phyloP scores from a whole-genome alignment of 306 rosid species.

The Medicago ruthenica region DNA sequence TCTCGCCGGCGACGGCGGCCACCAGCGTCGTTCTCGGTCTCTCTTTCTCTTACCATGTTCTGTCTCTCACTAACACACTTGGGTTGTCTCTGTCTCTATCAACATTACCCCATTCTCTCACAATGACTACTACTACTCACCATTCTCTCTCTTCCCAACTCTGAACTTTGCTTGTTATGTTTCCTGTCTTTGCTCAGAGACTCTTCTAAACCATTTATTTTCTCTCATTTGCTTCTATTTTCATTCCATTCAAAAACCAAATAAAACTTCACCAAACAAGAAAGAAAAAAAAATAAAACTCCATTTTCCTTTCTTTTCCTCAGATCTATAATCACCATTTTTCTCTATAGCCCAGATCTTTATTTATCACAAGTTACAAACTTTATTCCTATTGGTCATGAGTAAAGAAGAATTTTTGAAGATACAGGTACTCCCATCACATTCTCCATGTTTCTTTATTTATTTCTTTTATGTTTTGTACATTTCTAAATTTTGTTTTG shows the following conservation, averaged over 20 bases:
- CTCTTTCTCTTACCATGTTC: too few relatives aligned
- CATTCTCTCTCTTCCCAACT: slow-evolving; percentile 35
- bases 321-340: slow-evolving; percentile 54
- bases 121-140: slow-evolving; percentile 46
- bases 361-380: slow-evolving; percentile 36
- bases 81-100: too few relatives aligned
- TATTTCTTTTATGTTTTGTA: not conserved
- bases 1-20: too few relatives aligned
- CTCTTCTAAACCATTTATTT: slow-evolving; percentile 28
- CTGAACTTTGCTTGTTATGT: slow-evolving; percentile 44
- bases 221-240: slow-evolving; percentile 17
- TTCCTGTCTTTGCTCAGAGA: slow-evolving; percentile 51
- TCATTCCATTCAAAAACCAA: not conserved
- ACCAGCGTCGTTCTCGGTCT: too few relatives aligned
- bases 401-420: slow-evolving; percentile 95
- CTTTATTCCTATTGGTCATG: slow-evolving; percentile 58
- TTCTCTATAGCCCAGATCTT: not conserved
- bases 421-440: slow-evolving; percentile 78
- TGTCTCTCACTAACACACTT: too few relatives aligned
- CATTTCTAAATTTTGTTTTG: slow-evolving; percentile 16
- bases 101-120: not conserved
- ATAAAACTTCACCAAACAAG: not conserved
- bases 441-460: slow-evolving; percentile 25
- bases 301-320: not conserved
- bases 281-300: not conserved